These are phyloP conservation scores for Kodamaea nitidulidarum DNA, from an alignment of 805 yeast species.

Conservation along the genomic window DNA sequence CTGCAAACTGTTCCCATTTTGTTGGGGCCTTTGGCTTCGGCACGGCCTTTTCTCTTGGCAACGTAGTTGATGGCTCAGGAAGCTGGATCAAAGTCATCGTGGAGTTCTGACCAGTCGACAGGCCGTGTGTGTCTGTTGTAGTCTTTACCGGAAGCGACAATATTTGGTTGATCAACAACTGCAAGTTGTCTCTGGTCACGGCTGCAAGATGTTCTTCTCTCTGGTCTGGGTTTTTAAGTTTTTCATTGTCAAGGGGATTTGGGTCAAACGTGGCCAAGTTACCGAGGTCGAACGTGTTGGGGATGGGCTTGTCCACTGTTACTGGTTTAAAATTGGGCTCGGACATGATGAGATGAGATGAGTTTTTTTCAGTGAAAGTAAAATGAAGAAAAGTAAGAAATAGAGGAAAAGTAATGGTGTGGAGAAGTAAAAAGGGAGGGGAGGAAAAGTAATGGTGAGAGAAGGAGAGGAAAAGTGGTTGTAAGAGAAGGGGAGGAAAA, in stretches of 20 bases:
- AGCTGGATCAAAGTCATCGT: constrained; percentile 77
- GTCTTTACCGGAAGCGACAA: constrained; percentile 84
- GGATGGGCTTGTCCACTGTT: constrained; percentile 87
- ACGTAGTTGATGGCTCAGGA: constrained; percentile 75
- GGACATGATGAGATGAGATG: constrained; percentile 4
- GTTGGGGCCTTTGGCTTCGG: constrained; percentile 92
- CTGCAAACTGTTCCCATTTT: constrained; percentile 96
- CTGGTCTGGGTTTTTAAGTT: constrained; percentile 49
- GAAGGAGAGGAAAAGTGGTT: background rate
- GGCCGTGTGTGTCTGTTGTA: constrained; percentile 68
- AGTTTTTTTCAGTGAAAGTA: background rate
- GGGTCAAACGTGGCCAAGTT: constrained; percentile 86
- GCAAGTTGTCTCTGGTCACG: constrained; percentile 87
- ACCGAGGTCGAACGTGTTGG: constrained; percentile 85
- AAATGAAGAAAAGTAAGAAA: background rate
- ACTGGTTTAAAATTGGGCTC: constrained; percentile 53
- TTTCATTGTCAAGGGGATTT: constrained; percentile 70
- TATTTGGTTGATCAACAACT: constrained; percentile 83
- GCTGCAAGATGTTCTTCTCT: constrained; percentile 62
- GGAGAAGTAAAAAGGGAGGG: too few relatives aligned
- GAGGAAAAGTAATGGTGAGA: background rate
- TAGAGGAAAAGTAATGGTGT: background rate
- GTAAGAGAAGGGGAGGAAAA: background rate
- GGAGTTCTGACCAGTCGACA: constrained; percentile 60
- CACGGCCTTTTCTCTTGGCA: constrained; percentile 93